phyloP scores from a whole-genome alignment of 768 basidiomycete genomes.

The Mycena belliarum region DNA sequence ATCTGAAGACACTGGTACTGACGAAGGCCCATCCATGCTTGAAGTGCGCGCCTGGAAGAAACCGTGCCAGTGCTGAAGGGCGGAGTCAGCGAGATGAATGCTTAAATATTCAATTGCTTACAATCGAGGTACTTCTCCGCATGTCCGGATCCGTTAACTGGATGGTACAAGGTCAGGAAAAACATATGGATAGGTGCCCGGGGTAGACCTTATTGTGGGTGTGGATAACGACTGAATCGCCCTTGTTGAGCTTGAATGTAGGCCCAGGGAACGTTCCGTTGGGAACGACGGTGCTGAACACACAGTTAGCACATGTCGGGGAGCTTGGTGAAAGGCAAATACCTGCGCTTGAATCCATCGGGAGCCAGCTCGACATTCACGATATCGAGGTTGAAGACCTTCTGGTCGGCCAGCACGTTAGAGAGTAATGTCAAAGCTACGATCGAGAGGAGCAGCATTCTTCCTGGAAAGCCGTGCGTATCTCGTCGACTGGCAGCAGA shows the following conservation, averaged over 20 bases:
- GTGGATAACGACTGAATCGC: constrained; percentile 29
- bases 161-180: background rate
- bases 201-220: constrained; percentile 28
- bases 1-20: constrained; percentile 29
- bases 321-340: background rate
- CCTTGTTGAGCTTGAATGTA: constrained; percentile 25
- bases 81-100: background rate
- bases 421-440: constrained; percentile 5
- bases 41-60: constrained; percentile 36
- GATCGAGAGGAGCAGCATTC: constrained; percentile 4
- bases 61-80: constrained; percentile 33
- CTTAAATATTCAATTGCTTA: too few species aligned
- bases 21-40: constrained; percentile 34
- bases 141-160: constrained; percentile 23
- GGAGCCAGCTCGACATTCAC: constrained; percentile 20
- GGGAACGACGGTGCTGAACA: constrained; percentile 25
- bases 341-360: constrained; percentile 19
- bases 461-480: too few species aligned
- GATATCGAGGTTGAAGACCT: constrained; percentile 20
- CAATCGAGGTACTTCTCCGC: constrained; percentile 26
- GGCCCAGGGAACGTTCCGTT: constrained; percentile 32
- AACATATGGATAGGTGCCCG: background rate
- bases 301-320: background rate
- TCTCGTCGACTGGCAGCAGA: too few species aligned
- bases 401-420: background rate